Evolutionary conservation across 192 early-diverging fungal genomes (phyloP).

Genomic region (Coemansia sp.): DNA sequence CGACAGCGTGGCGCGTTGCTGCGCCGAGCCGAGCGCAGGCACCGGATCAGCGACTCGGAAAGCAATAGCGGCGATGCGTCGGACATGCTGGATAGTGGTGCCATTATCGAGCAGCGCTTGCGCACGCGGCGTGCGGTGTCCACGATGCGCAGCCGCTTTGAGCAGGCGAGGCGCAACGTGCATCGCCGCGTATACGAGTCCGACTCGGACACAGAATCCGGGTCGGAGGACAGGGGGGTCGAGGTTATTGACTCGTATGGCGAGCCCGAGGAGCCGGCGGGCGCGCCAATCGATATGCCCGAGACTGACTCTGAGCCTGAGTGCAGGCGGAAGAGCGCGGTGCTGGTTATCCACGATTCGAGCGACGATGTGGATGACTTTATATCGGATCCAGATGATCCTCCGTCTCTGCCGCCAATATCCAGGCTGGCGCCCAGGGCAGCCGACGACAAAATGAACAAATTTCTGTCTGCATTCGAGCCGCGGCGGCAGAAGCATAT

Average conservation of each 20-base stretch:
- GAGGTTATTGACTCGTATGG: background rate
- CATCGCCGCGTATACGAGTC: constrained; percentile 12
- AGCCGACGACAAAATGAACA: background rate
- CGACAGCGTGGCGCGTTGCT: background rate
- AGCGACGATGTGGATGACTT: constrained; percentile 42
- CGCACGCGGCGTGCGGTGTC: constrained; percentile 13
- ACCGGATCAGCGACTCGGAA: constrained; percentile 31
- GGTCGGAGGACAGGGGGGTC: background rate
- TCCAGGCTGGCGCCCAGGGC: background rate
- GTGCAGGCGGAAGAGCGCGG: background rate
- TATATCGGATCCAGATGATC: constrained; percentile 34
- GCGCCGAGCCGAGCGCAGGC: background rate
- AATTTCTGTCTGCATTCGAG: constrained; percentile 27
- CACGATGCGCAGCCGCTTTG: constrained; percentile 9
- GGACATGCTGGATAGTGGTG: constrained; percentile 16
- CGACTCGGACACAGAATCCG: background rate
- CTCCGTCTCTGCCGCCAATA: background rate
- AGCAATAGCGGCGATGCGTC: constrained; percentile 11
- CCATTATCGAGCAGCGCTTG: constrained; percentile 22
- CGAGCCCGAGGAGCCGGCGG: background rate
- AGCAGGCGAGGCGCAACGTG: constrained; percentile 26
- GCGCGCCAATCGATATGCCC: constrained; percentile 9
- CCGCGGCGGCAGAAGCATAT: constrained; percentile 15
- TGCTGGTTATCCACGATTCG: constrained; percentile 36
- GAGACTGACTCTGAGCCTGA: constrained; percentile 39